phyloP scores from a whole-genome alignment of 441 rosid species.

The Pelargonium fulgidum region DNA sequence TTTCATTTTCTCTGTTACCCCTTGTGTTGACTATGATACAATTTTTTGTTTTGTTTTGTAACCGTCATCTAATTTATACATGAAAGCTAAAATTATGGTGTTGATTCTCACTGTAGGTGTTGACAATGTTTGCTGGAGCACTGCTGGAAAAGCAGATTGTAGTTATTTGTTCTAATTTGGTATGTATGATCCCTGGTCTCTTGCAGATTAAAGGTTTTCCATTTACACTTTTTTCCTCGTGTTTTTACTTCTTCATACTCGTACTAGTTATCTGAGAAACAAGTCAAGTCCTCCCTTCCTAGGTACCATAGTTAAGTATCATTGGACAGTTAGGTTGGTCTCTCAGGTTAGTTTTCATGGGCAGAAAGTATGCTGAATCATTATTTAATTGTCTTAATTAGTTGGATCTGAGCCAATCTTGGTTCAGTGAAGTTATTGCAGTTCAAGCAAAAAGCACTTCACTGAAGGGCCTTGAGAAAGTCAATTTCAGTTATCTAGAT shows the following conservation, averaged over 20 bases:
- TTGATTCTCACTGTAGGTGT: constrained; percentile 41
- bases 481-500: constrained; percentile 9
- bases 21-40: not conserved
- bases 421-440: not conserved
- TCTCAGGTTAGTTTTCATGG: too few species aligned
- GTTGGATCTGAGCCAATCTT: not conserved
- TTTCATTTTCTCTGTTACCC: not conserved
- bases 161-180: constrained; percentile 90
- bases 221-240: too few species aligned
- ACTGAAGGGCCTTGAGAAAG: not conserved
- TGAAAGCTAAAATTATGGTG: not conserved
- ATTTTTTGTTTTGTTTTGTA: not conserved
- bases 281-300: too few species aligned
- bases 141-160: constrained; percentile 88
- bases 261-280: too few species aligned
- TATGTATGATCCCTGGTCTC: constrained; percentile 17
- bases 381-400: too few species aligned
- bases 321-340: too few species aligned
- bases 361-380: too few species aligned
- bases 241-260: too few species aligned
- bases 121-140: constrained; percentile 78
- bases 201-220: too few species aligned
- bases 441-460: not conserved
- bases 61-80: too few species aligned
- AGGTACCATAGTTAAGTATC: too few species aligned